Conservation (phyloP, 129 eudicot species). For the Erigeron canadensis region DNA sequence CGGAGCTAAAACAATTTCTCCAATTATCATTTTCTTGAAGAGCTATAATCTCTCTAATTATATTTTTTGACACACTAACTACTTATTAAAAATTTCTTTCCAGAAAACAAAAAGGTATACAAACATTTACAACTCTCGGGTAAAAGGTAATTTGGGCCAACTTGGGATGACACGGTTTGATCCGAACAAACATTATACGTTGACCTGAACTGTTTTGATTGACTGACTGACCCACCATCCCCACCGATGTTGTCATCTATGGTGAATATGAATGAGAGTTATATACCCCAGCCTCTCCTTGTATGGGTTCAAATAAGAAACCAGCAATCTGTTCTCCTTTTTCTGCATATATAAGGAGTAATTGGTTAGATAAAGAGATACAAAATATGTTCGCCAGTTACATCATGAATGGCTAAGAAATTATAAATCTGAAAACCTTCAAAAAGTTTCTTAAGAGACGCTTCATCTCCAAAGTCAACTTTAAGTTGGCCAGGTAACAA, state of each 20-base stretch:
- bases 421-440: slow-evolving; percentile 45
- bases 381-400: background rate
- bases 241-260: background rate
- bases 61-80: background rate
- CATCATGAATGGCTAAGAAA: slow-evolving; percentile 4
- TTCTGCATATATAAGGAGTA: slow-evolving; percentile 54
- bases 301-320: slow-evolving; percentile 93
- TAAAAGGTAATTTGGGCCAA: background rate
- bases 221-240: background rate
- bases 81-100: background rate
- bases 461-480: slow-evolving; percentile 90
- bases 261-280: slow-evolving; percentile 3
- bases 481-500: slow-evolving; percentile 83
- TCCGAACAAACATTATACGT: background rate
- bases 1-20: background rate
- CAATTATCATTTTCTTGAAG: too few species aligned
- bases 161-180: background rate
- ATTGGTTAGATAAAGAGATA: background rate
- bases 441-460: slow-evolving; percentile 74
- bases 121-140: too few species aligned
- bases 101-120: background rate
- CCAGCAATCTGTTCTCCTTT: slow-evolving; percentile 94
- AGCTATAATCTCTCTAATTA: background rate
- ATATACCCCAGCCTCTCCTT: slow-evolving; percentile 99
- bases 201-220: background rate